phyloP scores from a whole-genome alignment of 495 filamentous ascomycete genomes.

The Lophiostoma macrostomum region DNA sequence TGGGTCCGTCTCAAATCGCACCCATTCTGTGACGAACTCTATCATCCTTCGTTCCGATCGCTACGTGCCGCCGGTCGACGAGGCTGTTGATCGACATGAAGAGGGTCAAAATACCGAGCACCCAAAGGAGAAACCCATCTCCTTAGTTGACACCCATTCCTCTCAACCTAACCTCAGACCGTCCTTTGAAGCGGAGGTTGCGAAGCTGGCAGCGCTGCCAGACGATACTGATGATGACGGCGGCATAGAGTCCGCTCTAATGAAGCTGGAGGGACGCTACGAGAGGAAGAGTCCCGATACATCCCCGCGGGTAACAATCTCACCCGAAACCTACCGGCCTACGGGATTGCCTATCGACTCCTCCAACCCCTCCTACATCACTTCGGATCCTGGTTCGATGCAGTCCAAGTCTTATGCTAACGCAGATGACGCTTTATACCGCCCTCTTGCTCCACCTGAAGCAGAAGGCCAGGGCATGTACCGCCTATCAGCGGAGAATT shows the following conservation, averaged over 20 bases:
- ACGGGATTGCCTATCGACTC: conserved; percentile 13
- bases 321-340: conserved; percentile 15
- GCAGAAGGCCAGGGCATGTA: conserved; percentile 39
- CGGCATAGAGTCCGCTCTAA: conserved; percentile 85
- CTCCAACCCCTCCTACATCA: conserved; percentile 10
- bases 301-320: conserved; percentile 32
- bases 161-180: conserved; percentile 74
- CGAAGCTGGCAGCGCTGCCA: conserved; percentile 81
- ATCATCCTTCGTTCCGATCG: conserved; percentile 38
- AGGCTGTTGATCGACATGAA: neutral
- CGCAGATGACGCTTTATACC: conserved; percentile 17
- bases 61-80: conserved; percentile 5
- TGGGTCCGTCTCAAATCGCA: conserved; percentile 65
- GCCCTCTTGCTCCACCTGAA: conserved; percentile 31
- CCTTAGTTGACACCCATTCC: conserved; percentile 70
- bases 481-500: conserved; percentile 29
- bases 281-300: conserved; percentile 48
- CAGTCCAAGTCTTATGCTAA: neutral
- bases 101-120: conserved; percentile 5
- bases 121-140: conserved; percentile 37
- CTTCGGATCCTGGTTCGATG: conserved; percentile 9
- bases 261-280: conserved; percentile 91
- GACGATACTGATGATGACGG: conserved; percentile 81
- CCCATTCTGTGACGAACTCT: conserved; percentile 66
- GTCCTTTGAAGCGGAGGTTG: conserved; percentile 87